Percentiles rank a stretch among this genome's conserved stretches.
These are phyloP conservation scores for Rhinocladiella mackenziei DNA, from an alignment of 2,329 filamentous ascomycete genomes.

Conservation along the genomic window DNA sequence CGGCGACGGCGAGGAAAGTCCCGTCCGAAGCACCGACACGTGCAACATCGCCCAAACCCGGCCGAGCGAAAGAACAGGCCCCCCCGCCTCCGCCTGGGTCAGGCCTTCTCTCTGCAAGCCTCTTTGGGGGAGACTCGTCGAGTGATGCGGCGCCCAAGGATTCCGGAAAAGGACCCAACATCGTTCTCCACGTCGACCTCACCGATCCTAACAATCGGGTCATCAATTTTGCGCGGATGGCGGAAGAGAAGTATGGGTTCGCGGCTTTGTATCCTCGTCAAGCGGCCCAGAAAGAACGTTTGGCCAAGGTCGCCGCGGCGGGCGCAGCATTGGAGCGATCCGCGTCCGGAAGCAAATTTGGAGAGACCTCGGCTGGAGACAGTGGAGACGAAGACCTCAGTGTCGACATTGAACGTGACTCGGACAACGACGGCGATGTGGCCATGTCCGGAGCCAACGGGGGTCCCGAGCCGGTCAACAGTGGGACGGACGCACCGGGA, in stretches of 20 bases:
- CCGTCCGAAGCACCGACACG: constrained; percentile 51
- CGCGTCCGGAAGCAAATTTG: constrained; percentile 37
- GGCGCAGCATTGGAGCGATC: constrained; percentile 74
- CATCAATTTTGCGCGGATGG: constrained; percentile 90
- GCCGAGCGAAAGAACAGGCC: constrained; percentile 53
- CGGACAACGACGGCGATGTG: constrained; percentile 49
- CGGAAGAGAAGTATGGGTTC: constrained; percentile 90
- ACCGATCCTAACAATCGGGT: constrained; percentile 81
- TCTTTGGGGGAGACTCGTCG: constrained; percentile 53
- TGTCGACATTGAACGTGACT: constrained; percentile 75
- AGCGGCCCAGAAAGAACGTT: constrained; percentile 80
- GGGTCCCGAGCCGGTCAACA: constrained; percentile 57
- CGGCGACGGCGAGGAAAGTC: constrained; percentile 42
- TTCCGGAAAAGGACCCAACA: constrained; percentile 60
- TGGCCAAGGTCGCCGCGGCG: constrained; percentile 81
- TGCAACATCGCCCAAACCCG: constrained; percentile 54
- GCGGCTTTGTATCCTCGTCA: constrained; percentile 87
- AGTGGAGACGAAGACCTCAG: constrained; percentile 71
- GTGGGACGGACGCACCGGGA: constrained; percentile 52
- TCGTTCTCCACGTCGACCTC: constrained; percentile 78
- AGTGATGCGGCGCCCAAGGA: constrained; percentile 43
- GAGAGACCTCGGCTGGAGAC: constrained; percentile 63
- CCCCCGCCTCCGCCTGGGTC: constrained; percentile 59
- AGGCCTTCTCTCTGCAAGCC: constrained; percentile 59
- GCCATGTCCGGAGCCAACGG: constrained; percentile 41